A percentile compares a stretch with the other conserved stretches of the same genome.
phyloP scores from a whole-genome alignment of 768 basidiomycete genomes.

The Paxillus rubicundulus region DNA sequence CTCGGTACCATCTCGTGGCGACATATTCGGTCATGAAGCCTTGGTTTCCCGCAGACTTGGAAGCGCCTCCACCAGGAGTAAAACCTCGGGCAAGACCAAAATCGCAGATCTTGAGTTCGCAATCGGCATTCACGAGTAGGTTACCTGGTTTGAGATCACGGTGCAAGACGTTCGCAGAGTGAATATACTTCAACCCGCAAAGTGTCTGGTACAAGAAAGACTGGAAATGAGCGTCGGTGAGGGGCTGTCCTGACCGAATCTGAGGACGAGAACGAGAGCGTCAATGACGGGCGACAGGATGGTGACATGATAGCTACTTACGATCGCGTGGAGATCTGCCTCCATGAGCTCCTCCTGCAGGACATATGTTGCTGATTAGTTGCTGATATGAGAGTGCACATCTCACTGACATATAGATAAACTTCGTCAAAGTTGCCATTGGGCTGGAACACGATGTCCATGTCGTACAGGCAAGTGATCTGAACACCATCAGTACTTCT shows the following conservation, averaged over 20 bases:
- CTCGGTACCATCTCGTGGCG: slow-evolving; percentile 98
- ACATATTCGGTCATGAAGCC: slow-evolving; percentile 99
- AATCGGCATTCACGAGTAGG: slow-evolving; percentile 95
- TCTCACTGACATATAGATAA: slow-evolving; percentile 73
- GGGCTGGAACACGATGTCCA: slow-evolving; percentile 95
- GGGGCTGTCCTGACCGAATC: slow-evolving; percentile 85
- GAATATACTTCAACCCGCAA: slow-evolving; percentile 97
- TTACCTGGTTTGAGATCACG: slow-evolving; percentile 96
- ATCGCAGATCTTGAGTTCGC: slow-evolving; percentile 98
- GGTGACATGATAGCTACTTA: slow-evolving; percentile 35
- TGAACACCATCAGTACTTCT: slow-evolving; percentile 31
- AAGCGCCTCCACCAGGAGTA: slow-evolving; percentile 76
- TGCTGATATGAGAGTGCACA: not conserved
- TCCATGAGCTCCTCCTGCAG: slow-evolving; percentile 98
- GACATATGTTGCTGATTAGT: slow-evolving; percentile 2
- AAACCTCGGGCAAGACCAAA: slow-evolving; percentile 96
- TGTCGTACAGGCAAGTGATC: slow-evolving; percentile 97
- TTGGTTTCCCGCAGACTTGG: slow-evolving; percentile 71
- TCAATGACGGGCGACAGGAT: not conserved
- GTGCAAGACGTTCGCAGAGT: slow-evolving; percentile 96
- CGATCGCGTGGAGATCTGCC: slow-evolving; percentile 98
- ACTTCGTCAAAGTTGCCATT: slow-evolving; percentile 95
- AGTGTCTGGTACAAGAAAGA: slow-evolving; percentile 98
- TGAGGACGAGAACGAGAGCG: slow-evolving; percentile 22
- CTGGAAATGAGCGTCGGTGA: slow-evolving; percentile 90